Conservation (phyloP, 148 eudicot species). For the Agrostemma githago region DNA sequence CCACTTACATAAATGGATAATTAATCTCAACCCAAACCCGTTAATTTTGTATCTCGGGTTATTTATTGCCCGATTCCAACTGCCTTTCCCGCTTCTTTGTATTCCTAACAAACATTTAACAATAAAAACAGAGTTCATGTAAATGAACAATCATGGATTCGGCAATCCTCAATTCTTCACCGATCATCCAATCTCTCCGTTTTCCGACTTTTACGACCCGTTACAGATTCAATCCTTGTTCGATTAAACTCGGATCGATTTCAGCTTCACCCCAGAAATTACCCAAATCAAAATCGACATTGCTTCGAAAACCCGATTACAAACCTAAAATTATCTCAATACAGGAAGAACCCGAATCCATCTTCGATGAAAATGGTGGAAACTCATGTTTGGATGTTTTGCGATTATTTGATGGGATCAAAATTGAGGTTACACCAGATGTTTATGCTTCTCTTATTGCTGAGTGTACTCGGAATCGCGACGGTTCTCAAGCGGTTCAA, state of each 20-base stretch:
- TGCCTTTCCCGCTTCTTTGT: conserved; percentile 8
- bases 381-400: conserved; percentile 43
- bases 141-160: conserved; percentile 11
- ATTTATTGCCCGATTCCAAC: background rate
- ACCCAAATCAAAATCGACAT: background rate
- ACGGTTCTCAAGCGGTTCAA: conserved; percentile 31
- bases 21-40: too few relatives aligned
- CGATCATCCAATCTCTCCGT: background rate
- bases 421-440: conserved; percentile 41
- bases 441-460: conserved; percentile 53
- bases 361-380: background rate
- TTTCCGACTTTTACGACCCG: background rate
- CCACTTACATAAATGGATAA: too few relatives aligned
- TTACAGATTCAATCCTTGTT: background rate
- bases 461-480: conserved; percentile 46
- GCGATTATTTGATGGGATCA: conserved; percentile 54
- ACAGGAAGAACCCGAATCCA: background rate
- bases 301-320: conserved; percentile 6
- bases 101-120: background rate
- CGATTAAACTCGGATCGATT: background rate
- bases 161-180: background rate
- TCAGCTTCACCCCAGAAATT: background rate
- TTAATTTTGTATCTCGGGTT: too few relatives aligned
- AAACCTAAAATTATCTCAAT: background rate
- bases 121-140: background rate